phyloP scores from a whole-genome alignment of 1,139 yeast species.

The Debaryomycetaceae sp. region DNA sequence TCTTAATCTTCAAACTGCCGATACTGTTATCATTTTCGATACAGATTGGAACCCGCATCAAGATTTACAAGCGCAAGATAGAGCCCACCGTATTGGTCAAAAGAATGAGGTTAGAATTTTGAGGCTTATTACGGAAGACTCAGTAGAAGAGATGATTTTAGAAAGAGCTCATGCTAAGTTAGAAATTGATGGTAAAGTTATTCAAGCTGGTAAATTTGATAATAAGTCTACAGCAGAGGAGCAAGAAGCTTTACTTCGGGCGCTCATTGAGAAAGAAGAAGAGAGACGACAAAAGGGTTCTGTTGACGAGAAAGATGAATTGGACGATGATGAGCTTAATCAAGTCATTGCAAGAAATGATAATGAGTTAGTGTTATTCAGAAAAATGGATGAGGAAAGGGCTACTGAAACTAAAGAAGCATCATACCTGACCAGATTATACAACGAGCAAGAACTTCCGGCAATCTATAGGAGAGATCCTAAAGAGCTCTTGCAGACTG shows the following conservation, averaged over 20 bases:
- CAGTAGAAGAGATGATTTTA: conserved; percentile 78
- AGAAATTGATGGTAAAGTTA: conserved; percentile 85
- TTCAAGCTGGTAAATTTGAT: conserved; percentile 85
- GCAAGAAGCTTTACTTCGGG: conserved; percentile 73
- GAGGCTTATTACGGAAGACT: conserved; percentile 74
- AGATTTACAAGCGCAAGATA: conserved; percentile 86
- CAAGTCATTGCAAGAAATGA: conserved; percentile 70
- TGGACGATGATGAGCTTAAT: conserved; percentile 71
- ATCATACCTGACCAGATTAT: conserved; percentile 48
- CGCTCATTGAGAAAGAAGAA: conserved; percentile 70
- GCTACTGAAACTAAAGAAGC: conserved; percentile 38
- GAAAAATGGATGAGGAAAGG: conserved; percentile 57
- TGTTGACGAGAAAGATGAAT: conserved; percentile 43
- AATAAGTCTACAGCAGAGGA: conserved; percentile 80
- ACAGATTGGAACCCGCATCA: conserved; percentile 94
- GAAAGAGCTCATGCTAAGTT: conserved; percentile 81
- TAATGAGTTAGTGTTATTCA: conserved; percentile 52
- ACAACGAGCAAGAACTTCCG: conserved; percentile 63
- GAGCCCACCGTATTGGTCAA: conserved; percentile 90
- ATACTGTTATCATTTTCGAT: conserved; percentile 82
- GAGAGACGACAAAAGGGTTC: conserved; percentile 42
- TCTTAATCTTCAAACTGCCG: conserved; percentile 81
- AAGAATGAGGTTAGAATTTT: conserved; percentile 81
- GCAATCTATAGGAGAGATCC: conserved; percentile 54
- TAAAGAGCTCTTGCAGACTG: conserved; percentile 45